phyloP scores from a whole-genome alignment of 2,329 filamentous ascomycete genomes.

The Exophiala sideris region DNA sequence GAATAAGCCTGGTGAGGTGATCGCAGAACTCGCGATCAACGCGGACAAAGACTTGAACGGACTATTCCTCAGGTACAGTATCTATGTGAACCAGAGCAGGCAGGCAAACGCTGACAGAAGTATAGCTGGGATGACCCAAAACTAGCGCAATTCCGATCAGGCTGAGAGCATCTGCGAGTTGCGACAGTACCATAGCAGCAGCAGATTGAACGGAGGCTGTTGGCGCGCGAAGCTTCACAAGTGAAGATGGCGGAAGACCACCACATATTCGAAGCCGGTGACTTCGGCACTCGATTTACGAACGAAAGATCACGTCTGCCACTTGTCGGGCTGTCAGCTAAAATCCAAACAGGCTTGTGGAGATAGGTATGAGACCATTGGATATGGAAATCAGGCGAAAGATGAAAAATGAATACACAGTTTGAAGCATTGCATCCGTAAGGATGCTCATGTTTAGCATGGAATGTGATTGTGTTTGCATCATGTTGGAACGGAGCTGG shows the following conservation, averaged over 20 bases:
- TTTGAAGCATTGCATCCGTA: constrained; percentile 49
- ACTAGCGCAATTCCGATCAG: constrained; percentile 21
- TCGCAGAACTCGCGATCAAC: constrained; percentile 70
- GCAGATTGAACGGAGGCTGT: neutral
- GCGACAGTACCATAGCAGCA: constrained; percentile 2
- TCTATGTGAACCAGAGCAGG: neutral
- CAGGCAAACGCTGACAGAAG: neutral
- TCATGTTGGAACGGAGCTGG: constrained; percentile 36
- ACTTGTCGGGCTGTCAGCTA: neutral
- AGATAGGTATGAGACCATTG: neutral
- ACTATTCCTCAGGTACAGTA: constrained; percentile 60
- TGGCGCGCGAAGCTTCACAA: neutral
- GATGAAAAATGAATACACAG: constrained; percentile 62
- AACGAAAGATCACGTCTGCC: constrained; percentile 18
- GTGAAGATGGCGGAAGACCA: too few species aligned
- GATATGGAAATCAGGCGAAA: constrained; percentile 54
- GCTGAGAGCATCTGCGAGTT: constrained; percentile 19
- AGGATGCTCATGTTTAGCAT: constrained; percentile 60
- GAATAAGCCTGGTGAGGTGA: constrained; percentile 80
- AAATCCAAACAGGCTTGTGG: neutral
- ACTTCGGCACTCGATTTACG: too few species aligned
- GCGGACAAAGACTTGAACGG: constrained; percentile 69
- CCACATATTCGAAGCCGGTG: too few species aligned
- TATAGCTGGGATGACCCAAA: constrained; percentile 29
- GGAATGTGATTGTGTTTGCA: constrained; percentile 52